Percentiles rank a stretch among this genome's conserved stretches.
Conservation (phyloP, 73 alveolate genomes). For the Paramecium pentaurelia region DNA sequence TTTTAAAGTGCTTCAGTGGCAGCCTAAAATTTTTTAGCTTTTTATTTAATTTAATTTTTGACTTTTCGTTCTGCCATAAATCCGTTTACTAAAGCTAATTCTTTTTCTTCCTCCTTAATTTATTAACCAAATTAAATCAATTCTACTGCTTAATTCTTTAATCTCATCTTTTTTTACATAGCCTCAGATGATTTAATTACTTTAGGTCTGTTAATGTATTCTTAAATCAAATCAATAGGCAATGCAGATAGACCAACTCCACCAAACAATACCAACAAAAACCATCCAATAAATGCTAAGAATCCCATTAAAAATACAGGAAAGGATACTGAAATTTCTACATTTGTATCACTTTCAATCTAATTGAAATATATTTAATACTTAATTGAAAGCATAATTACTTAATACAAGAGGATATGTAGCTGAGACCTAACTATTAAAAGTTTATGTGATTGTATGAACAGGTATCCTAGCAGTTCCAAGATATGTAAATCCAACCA, state of each 20-base stretch:
- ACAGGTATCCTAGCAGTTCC: constrained; percentile 26
- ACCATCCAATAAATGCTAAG: constrained; percentile 64
- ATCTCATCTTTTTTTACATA: background rate
- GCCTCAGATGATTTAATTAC: constrained; percentile 51
- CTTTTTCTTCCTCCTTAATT: constrained; percentile 27
- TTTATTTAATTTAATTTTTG: background rate
- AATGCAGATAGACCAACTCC: constrained; percentile 64
- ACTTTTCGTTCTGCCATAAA: constrained; percentile 30
- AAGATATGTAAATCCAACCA: constrained; percentile 17
- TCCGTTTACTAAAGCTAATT: constrained; percentile 45
- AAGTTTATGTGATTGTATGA: background rate
- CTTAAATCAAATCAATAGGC: constrained; percentile 58
- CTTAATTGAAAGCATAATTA: background rate
- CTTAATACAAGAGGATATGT: background rate
- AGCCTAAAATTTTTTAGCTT: constrained; percentile 37
- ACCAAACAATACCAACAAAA: constrained; percentile 60
- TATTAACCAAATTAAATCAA: constrained; percentile 23
- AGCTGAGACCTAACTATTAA: background rate
- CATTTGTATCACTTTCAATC: background rate
- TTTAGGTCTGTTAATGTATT: constrained; percentile 51
- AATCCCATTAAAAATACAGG: constrained; percentile 56
- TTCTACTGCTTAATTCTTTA: constrained; percentile 6
- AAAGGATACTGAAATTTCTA: background rate
- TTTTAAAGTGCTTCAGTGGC: background rate
- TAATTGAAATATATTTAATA: background rate